Percentiles rank a stretch among this genome's conserved stretches.
phyloP scores from a whole-genome alignment of 257 asterid species.

The Eustoma russellianum region DNA sequence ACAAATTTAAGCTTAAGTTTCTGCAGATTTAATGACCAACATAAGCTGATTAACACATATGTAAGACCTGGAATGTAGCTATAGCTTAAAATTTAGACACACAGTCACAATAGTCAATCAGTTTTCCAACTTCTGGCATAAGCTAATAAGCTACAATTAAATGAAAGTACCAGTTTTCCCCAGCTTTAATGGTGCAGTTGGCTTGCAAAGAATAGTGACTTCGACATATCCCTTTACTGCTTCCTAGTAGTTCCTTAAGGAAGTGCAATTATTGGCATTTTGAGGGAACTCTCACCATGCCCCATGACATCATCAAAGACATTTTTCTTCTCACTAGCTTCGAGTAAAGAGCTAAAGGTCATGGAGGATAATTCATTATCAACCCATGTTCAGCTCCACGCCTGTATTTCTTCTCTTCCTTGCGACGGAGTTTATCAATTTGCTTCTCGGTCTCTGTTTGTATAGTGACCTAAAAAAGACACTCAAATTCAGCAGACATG shows the following conservation, averaged over 20 bases:
- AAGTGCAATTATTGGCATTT: conserved; percentile 62
- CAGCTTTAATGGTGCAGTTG: conserved; percentile 91
- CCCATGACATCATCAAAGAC: conserved; percentile 81
- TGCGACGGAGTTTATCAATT: conserved; percentile 91
- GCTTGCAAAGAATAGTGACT: conserved; percentile 77
- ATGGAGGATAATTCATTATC: conserved; percentile 57
- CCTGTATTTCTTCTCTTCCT: conserved; percentile 86
- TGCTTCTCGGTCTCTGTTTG: conserved; percentile 85
- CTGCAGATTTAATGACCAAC: no score
- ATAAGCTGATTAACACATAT: no score
- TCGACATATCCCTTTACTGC: conserved; percentile 88
- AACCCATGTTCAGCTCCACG: conserved; percentile 66
- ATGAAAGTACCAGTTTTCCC: conserved; percentile 73
- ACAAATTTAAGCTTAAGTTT: no score
- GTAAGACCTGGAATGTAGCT: no score
- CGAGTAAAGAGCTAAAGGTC: conserved; percentile 71
- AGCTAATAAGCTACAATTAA: no score
- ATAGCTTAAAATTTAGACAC: no score
- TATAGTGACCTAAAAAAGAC: conserved; percentile 61
- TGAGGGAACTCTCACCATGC: conserved; percentile 57
- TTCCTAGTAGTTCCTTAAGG: conserved; percentile 82
- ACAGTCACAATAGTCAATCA: no score
- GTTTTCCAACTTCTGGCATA: no score
- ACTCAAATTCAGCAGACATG: background rate
- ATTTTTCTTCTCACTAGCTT: conserved; percentile 85